These are phyloP conservation scores for Tetrapisispora namnaoensis DNA, from an alignment of 805 yeast species.

Conservation along the genomic window DNA sequence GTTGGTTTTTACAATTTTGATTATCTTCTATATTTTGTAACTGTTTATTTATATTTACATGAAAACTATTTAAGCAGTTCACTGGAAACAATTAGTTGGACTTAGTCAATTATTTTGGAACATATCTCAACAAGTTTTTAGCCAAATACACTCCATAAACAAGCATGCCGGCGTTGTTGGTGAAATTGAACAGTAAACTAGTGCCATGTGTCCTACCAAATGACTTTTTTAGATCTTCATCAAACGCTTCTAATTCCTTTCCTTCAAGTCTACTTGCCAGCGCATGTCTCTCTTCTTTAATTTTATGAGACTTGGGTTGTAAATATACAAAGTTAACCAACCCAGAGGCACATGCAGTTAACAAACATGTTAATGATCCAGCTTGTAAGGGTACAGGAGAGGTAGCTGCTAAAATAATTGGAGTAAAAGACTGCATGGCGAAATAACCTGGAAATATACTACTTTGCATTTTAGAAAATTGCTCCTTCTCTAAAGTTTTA, in stretches of 20 bases:
- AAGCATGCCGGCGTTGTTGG: slow-evolving; percentile 50
- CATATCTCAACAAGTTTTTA: slow-evolving; percentile 27
- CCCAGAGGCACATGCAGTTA: slow-evolving; percentile 48
- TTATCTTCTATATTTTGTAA: no score
- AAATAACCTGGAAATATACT: slow-evolving; percentile 77
- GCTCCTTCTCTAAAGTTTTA: slow-evolving; percentile 61
- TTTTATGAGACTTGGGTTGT: slow-evolving; percentile 49
- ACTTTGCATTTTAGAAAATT: slow-evolving; percentile 69
- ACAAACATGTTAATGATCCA: slow-evolving; percentile 21
- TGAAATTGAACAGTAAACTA: slow-evolving; percentile 56
- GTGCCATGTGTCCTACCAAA: slow-evolving; percentile 76
- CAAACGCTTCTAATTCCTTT: slow-evolving; percentile 2
- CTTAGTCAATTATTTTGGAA: slow-evolving; percentile 18
- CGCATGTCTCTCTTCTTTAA: slow-evolving; percentile 40
- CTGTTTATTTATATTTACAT: not conserved
- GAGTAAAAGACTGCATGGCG: slow-evolving; percentile 60
- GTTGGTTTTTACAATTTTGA: no score
- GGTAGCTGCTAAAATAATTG: slow-evolving; percentile 57
- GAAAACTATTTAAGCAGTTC: no score
- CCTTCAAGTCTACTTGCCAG: slow-evolving; percentile 11
- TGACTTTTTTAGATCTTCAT: slow-evolving; percentile 40
- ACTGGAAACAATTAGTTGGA: no score
- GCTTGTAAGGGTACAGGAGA: slow-evolving; percentile 53
- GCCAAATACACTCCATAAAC: slow-evolving; percentile 59
- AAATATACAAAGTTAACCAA: slow-evolving; percentile 53